Evolutionary conservation across 352 stramenopile species (phyloP), one percentile per base, ranked within the genome.

Genomic region (Peronospora belbahrii): DNA sequence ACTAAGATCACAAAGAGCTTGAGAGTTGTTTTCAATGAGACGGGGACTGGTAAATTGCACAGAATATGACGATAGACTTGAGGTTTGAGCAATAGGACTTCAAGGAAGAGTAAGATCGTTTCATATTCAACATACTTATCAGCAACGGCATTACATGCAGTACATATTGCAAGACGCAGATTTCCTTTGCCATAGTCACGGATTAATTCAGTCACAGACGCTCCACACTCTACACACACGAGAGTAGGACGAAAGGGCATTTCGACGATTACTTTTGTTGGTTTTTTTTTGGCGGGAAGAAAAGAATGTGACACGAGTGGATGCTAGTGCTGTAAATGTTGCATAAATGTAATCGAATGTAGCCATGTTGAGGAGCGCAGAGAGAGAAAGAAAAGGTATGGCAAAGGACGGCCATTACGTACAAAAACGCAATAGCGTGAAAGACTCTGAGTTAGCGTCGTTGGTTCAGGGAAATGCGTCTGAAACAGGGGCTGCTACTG

Each of bases 71-170:
- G 74, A 62, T 92, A 89, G 41, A 89, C 83, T 60, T 86, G 73
- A n/a, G 70, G 70, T 45, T 85, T 83, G 56, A 90, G 74, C 41
- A 92, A 71, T 42, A 94, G 71, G 17, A 92, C 68, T 50, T 94
- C 83, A 40, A 94, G 65, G 59, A 88, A 88, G 37, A 92, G 73
- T 60, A 94, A 49, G 11, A 91, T 63, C 37, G 72, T 75, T 52
- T 92, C 83, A 47, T 86, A 92, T 67, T 94, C 83, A 58, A 94
- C 80, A 53, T 94, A 94, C 56, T 87, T 87, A 59, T 94, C 83
- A 2, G 79, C 75, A 15, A 91, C 73, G 0, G 60, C 49, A 48
- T 88, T 85, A 70, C 83, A 94, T 11, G 14, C 35, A 4, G 20
- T 42, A 41, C 83, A 94, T 46, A 88, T 88, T 14, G 60, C 70